A percentile compares a stretch with the other conserved stretches of the same genome.
phyloP scores from a whole-genome alignment of 2,329 filamentous ascomycete species.

The Colletotrichum sp. region DNA sequence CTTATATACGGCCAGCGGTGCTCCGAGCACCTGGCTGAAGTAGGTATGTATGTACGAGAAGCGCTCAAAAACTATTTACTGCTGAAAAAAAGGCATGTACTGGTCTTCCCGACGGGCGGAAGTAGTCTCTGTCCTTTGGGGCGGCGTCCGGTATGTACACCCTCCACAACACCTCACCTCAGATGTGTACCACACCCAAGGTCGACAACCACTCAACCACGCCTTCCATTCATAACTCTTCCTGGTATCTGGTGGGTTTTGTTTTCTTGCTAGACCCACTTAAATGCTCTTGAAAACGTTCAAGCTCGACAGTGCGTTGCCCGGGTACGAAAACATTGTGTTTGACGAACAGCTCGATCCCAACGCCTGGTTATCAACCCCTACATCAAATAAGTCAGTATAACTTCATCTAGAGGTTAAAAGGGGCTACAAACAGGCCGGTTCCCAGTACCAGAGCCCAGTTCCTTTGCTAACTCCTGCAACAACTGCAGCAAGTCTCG shows the following conservation, averaged over 20 bases:
- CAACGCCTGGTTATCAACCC: slow-evolving; percentile 64
- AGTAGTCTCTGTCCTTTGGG: background rate
- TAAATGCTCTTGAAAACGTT: slow-evolving; percentile 59
- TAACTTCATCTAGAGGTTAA: background rate
- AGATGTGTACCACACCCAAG: background rate
- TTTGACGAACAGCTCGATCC: slow-evolving; percentile 71
- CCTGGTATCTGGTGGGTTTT: background rate
- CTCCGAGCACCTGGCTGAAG: background rate
- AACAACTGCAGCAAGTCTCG: slow-evolving; percentile 63
- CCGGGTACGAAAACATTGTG: slow-evolving; percentile 62
- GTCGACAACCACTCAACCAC: background rate
- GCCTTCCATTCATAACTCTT: background rate
- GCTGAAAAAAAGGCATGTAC: background rate
- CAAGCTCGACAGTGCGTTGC: slow-evolving; percentile 62
- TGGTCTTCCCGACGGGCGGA: too few species aligned
- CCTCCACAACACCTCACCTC: background rate
- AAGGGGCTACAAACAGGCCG: slow-evolving; percentile 51
- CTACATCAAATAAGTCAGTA: background rate
- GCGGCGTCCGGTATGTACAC: background rate
- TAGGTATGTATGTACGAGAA: background rate
- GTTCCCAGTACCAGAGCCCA: slow-evolving; percentile 78
- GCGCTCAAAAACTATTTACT: background rate
- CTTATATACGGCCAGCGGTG: background rate
- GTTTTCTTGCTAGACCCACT: background rate
- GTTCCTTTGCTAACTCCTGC: slow-evolving; percentile 55